Percentiles rank a stretch among this genome's conserved stretches.
phyloP scores from a whole-genome alignment of 768 basidiomycete genomes.

The Pleurotus djamor region DNA sequence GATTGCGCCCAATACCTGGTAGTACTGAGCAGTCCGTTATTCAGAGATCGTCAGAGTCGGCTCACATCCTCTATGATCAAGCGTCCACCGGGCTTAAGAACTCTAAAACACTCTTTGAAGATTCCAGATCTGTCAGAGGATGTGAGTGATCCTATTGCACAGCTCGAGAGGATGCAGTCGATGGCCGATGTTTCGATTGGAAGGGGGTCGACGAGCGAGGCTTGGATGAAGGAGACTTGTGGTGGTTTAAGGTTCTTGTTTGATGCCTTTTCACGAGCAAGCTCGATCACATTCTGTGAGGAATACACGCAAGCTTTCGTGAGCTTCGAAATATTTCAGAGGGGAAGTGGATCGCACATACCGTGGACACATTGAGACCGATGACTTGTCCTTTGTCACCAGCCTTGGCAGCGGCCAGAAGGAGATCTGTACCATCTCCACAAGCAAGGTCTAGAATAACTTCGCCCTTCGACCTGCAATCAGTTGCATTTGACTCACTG shows the following conservation, averaged over 20 bases:
- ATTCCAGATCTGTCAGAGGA: conserved; percentile 34
- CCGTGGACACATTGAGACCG: conserved; percentile 53
- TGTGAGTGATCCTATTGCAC: conserved; percentile 52
- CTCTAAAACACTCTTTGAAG: conserved; percentile 43
- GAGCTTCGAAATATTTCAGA: not conserved
- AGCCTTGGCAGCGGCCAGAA: conserved; percentile 48
- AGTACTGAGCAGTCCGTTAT: conserved; percentile 37
- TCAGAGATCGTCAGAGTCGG: conserved; percentile 34
- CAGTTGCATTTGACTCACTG: not conserved
- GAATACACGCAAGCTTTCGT: not conserved
- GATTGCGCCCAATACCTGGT: conserved; percentile 48
- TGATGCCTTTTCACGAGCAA: conserved; percentile 43
- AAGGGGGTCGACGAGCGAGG: conserved; percentile 36
- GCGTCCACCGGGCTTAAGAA: conserved; percentile 58
- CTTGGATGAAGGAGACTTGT: conserved; percentile 46
- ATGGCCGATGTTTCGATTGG: conserved; percentile 47
- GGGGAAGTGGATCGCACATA: conserved; percentile 17
- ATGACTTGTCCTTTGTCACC: conserved; percentile 48
- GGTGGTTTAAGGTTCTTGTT: conserved; percentile 41
- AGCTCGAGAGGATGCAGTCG: conserved; percentile 58
- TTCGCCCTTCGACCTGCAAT: conserved; percentile 40
- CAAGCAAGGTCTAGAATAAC: conserved; percentile 54
- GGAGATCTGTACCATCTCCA: conserved; percentile 54
- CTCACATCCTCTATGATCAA: conserved; percentile 49
- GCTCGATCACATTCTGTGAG: conserved; percentile 46